Evolutionary conservation across 768 basidiomycete species (phyloP), one percentile per base, ranked within the genome.

Genomic region (Rubroboletus pulcherrimus): DNA sequence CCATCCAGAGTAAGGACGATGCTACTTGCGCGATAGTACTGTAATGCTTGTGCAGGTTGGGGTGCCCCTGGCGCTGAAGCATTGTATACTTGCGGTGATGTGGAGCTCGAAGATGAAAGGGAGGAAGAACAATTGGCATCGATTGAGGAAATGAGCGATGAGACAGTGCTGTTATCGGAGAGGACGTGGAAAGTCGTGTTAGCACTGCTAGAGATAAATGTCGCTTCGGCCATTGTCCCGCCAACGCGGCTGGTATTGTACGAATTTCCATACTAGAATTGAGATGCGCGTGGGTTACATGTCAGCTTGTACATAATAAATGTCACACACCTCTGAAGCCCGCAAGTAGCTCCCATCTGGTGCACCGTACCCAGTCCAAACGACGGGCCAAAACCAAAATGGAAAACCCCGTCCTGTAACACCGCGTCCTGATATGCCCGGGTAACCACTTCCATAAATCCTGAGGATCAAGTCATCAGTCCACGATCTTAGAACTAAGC

Each of bases 1-100:
- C 82, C 82, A 51, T 88, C 81, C 4, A 87, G 71, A 1, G 83
- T 78, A 26, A 88, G 73, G 2, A 78, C 80, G 37, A 86, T 76
- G 43, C 79, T 85, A 63, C 84, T 85, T 2, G 83, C 81, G 31
- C 86, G 83, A 63, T 84, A 89, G 66, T 88, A 89, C 55, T 87
- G 81, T n/a, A 87, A 61, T 0, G 77, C 78, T 61, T 85, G 79
- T 60, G 83, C 80, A 0, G 85, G 81, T 38, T 64, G 63, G 12
- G 74, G 73, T 2, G 55, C 59, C 3, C 60, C 59, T 3, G 71
- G 58, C 21, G 59, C 61, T 17, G 68, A 66, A 0, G 56, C 59
- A 50, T 68, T 75, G 70, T 60, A 76, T 4, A 71, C 48, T 2
- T 63, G 57, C 0, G 75, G 66, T 0, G 74, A 64, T 4, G 72